Conservation (phyloP, 2,329 filamentous ascomycete genomes). For the Coleophoma crateriformis region DNA sequence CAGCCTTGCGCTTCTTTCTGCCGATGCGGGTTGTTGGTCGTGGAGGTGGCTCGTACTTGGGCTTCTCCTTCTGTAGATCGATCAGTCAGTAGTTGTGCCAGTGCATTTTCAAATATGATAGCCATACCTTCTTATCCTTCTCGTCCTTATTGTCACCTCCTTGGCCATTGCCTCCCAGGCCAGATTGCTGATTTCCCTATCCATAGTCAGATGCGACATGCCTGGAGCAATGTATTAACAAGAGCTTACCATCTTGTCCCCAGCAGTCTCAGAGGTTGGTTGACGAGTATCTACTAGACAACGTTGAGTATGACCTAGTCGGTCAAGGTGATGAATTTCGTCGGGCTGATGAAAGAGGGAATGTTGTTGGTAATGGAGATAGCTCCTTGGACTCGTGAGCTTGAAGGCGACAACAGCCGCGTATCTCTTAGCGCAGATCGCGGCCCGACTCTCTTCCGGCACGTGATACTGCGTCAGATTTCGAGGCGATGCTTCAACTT, state of each 20-base stretch:
- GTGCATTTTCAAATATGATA: not conserved
- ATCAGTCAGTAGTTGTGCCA: slow-evolving; percentile 11
- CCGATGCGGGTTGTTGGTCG: slow-evolving; percentile 94
- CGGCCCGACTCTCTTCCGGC: not conserved
- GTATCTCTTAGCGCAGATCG: slow-evolving; percentile 1
- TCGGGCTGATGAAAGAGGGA: slow-evolving; percentile 9
- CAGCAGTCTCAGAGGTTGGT: slow-evolving; percentile 6
- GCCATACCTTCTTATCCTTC: slow-evolving; percentile 85
- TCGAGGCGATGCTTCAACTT: not conserved
- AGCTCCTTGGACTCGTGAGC: slow-evolving; percentile 6
- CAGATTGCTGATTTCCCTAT: slow-evolving; percentile 37
- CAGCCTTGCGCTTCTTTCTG: slow-evolving; percentile 96
- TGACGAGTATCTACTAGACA: too few species aligned
- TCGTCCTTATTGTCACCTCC: slow-evolving; percentile 74
- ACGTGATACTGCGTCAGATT: not conserved
- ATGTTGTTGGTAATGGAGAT: slow-evolving; percentile 17
- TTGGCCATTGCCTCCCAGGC: slow-evolving; percentile 38
- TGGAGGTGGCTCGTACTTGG: slow-evolving; percentile 98
- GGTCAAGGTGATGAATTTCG: not conserved
- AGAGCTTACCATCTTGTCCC: slow-evolving; percentile 23
- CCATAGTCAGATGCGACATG: not conserved
- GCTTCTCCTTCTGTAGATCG: slow-evolving; percentile 84
- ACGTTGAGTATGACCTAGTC: not conserved
- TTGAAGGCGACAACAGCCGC: slow-evolving; percentile 16
- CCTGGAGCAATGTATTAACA: too few species aligned